Evolutionary conservation across 441 rosid species (phyloP), one percentile per base, ranked within the genome.

Genomic region (Francoa sonchifolia): DNA sequence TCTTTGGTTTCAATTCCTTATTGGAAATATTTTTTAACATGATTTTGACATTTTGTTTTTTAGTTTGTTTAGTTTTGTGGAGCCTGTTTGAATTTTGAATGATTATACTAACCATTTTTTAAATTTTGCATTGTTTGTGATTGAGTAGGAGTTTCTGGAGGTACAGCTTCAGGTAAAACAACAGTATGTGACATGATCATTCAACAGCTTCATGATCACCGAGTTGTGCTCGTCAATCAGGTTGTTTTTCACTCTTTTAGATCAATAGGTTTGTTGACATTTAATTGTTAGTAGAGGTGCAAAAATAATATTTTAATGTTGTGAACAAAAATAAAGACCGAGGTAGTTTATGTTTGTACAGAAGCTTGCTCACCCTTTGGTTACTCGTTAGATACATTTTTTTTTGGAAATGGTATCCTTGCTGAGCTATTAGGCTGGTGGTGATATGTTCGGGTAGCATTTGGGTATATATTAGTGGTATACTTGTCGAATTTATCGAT

Each of bases 141-240:
- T 22, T n/a, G 48, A 45, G 41, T 63, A 90, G 96, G 98, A 50
- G 98, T 90, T 13, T 82, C 87, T 8, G 98, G 98, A 43, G 98
- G 98, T 60, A 90, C 96, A 2, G 96, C 98, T 65, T 90, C 98
- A 0, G 98, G 98, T 33, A 90, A 90, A 67, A 90, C 98, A 9
- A 90, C 96, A 0, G 98, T 90, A 15, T 90, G 98, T 54, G 98
- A 90, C 58, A 81, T 85, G 98, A 89, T 89, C 41, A 89, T 89
- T 55, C 96, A 89, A 48, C 93, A 85, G 59, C 96, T 89, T 58
- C 98, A 79, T 45, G 98, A 90, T 74, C 98, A 90, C 57, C 93
- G 98, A 1, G 82, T 85, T 47, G 98, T 90, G 44, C 76, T 85
- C 27, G 81, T 90, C 49, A 90, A 72, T 62, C 98, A 90, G 98